phyloP scores from a whole-genome alignment of 306 rosid genomes.

The Sicyos edulis region DNA sequence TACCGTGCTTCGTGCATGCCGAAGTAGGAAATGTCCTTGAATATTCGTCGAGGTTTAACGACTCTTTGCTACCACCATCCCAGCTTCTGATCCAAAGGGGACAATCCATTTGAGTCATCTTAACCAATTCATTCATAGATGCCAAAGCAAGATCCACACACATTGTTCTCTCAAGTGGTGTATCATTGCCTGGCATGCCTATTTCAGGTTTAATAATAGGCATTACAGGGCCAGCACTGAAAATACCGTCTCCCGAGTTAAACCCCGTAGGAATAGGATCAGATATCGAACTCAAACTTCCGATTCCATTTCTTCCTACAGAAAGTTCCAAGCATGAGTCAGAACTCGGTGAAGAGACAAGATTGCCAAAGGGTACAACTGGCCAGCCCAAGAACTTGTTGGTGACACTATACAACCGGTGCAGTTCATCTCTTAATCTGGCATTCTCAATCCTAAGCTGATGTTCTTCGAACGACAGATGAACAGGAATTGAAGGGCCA shows the following conservation, averaged over 20 bases:
- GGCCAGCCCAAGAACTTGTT: slow-evolving; percentile 64
- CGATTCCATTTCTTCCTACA: slow-evolving; percentile 56
- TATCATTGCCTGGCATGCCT: slow-evolving; percentile 38
- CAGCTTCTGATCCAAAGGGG: slow-evolving; percentile 63
- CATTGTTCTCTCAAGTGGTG: slow-evolving; percentile 40
- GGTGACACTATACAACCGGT: slow-evolving; percentile 45
- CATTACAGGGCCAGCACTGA: slow-evolving; percentile 30
- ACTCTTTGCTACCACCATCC: slow-evolving; percentile 44
- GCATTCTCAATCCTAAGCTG: slow-evolving; percentile 75
- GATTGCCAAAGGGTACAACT: slow-evolving; percentile 37
- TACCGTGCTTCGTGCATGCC: slow-evolving; percentile 32
- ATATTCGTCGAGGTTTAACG: slow-evolving; percentile 63
- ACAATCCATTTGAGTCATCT: slow-evolving; percentile 49
- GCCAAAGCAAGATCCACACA: slow-evolving; percentile 45
- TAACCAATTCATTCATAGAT: slow-evolving; percentile 78
- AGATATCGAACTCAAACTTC: slow-evolving; percentile 31
- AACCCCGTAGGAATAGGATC: slow-evolving; percentile 45
- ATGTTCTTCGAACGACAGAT: slow-evolving; percentile 68
- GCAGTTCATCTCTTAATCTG: slow-evolving; percentile 62
- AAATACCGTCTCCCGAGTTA: slow-evolving; percentile 49
- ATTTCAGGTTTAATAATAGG: slow-evolving; percentile 29
- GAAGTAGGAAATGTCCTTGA: slow-evolving; percentile 39
- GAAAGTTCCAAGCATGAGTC: slow-evolving; percentile 54
- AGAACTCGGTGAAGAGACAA: slow-evolving; percentile 29
- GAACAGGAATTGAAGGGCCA: slow-evolving; percentile 76